Evolutionary conservation across 2,329 filamentous ascomycete genomes (phyloP).

Genomic region (Fusarium chlamydosporum): DNA sequence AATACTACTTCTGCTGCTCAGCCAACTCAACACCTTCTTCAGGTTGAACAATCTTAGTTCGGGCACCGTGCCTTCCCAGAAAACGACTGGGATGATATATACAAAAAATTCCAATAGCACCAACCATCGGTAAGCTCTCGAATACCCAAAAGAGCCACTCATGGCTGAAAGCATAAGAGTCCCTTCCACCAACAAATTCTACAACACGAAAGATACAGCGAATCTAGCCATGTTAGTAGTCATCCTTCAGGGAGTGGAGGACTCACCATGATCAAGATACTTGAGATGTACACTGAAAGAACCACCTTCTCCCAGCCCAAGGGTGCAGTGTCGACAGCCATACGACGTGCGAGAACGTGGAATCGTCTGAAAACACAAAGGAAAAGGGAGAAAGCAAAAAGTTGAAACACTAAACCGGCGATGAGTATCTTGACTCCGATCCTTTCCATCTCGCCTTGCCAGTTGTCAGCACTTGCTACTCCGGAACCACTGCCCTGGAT

Average conservation of each 20-base stretch:
- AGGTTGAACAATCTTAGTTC: conserved; percentile 4
- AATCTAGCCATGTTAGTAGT: conserved; percentile 51
- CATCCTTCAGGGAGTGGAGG: accelerated
- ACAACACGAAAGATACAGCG: conserved; percentile 68
- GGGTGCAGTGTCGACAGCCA: conserved; percentile 49
- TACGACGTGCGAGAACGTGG: conserved; percentile 51
- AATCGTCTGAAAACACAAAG: conserved; percentile 59
- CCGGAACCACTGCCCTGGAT: conserved; percentile 62
- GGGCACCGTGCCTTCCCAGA: conserved; percentile 48
- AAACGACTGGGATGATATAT: conserved; percentile 63
- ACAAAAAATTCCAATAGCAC: conserved; percentile 64
- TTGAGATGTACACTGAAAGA: conserved; percentile 60
- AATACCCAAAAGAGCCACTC: conserved; percentile 69
- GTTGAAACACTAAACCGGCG: conserved; percentile 59
- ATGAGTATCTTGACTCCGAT: conserved; percentile 60
- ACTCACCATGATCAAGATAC: conserved; percentile 62
- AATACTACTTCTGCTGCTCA: conserved; percentile 6
- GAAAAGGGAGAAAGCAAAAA: conserved; percentile 59
- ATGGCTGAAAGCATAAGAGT: conserved; percentile 64
- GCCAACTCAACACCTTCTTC: conserved; percentile 33
- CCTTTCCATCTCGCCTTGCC: conserved; percentile 57
- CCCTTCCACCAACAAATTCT: conserved; percentile 66
- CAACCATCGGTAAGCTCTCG: conserved; percentile 63
- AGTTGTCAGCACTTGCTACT: conserved; percentile 60
- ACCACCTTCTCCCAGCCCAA: conserved; percentile 58